Evolutionary conservation across 768 basidiomycete species (phyloP), one percentile per base, ranked within the genome.

Genomic region (Mycena chlorophos): DNA sequence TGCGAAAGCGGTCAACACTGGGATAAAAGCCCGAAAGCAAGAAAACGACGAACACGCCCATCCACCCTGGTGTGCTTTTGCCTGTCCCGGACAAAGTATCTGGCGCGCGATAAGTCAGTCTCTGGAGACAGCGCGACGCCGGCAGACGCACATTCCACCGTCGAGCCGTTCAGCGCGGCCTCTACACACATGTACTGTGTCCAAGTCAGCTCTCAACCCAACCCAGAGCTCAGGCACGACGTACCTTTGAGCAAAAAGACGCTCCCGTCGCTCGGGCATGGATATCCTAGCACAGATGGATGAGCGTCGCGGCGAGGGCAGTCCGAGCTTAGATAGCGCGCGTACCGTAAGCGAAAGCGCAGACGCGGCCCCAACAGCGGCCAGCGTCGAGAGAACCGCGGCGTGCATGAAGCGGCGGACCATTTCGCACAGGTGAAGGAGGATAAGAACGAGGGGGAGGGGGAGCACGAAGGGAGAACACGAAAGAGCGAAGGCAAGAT

Each of bases 41-140:
- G 31, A 31, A 6, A 20, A 50, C 31, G 13, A 67, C 77, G 55
- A 57, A 84, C 84, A 86, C 78, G 28, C 73, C 83, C 82, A 86
- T 84, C 83, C 83, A 86, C 10, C 83, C 84, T 13, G 78, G 66
- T 2, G 59, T 57, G 19, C 53, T 58, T 39, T 58, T 65, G 19
- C 75, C 79, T 4, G 70, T 71, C 56, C 78, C 80, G 47, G 79
- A 73, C 20, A 85, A 66, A 3, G 75, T 71, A 68, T 83, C 82
- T 85, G 58, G 8, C 23, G 34, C 34, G 38, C 4, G 27, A 3
- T 23, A 38, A 39, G 16, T 60, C 27, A 52, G 47, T 38, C 37
- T 42, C 39, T 0, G 26, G 30, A 1, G 12, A 12, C 34, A n/a
- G 4, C 14, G 31, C 17, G 39, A 25, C 27, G n/a, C 45, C 40